Conservation (phyloP, 176 grass and related monocot species). For the Ensete glaucum region DNA sequence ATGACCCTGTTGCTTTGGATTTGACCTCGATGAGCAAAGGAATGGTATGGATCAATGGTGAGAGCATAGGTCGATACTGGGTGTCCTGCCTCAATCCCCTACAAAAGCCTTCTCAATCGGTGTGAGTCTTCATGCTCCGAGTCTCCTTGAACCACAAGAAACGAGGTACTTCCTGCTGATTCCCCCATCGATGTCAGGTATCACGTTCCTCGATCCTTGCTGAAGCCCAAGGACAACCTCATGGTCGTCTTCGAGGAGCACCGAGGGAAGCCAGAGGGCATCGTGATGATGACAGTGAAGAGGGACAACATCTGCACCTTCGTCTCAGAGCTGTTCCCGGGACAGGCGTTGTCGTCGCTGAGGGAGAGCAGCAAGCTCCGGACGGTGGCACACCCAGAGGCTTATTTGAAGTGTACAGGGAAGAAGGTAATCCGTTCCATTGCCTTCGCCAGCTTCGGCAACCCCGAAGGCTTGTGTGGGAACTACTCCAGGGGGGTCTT, state of each 20-base stretch:
- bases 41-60: slow-evolving; percentile 49
- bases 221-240: slow-evolving; percentile 47
- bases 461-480: slow-evolving; percentile 64
- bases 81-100: slow-evolving; percentile 58
- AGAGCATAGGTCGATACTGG: slow-evolving; percentile 70
- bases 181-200: slow-evolving; percentile 21
- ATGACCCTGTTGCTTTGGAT: slow-evolving; percentile 52
- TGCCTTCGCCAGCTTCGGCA: slow-evolving; percentile 77
- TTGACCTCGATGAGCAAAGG: slow-evolving; percentile 71
- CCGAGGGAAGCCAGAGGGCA: slow-evolving; percentile 41
- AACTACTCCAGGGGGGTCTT: slow-evolving; percentile 65
- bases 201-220: slow-evolving; percentile 45
- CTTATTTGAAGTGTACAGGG: slow-evolving; percentile 33
- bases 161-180: too few species aligned
- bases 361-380: slow-evolving; percentile 40
- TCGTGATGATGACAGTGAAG: slow-evolving; percentile 72
- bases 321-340: slow-evolving; percentile 54
- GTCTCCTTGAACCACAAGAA: too few species aligned
- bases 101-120: slow-evolving; percentile 54
- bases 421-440: slow-evolving; percentile 68
- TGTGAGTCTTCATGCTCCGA: slow-evolving; percentile 19
- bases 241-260: slow-evolving; percentile 74
- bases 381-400: slow-evolving; percentile 15
- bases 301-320: slow-evolving; percentile 91
- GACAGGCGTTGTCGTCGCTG: slow-evolving; percentile 41